Evolutionary conservation across 2,329 filamentous ascomycete genomes (phyloP), one percentile per base, ranked within the genome.

Genomic region (Paraphoma chrysanthemicola): DNA sequence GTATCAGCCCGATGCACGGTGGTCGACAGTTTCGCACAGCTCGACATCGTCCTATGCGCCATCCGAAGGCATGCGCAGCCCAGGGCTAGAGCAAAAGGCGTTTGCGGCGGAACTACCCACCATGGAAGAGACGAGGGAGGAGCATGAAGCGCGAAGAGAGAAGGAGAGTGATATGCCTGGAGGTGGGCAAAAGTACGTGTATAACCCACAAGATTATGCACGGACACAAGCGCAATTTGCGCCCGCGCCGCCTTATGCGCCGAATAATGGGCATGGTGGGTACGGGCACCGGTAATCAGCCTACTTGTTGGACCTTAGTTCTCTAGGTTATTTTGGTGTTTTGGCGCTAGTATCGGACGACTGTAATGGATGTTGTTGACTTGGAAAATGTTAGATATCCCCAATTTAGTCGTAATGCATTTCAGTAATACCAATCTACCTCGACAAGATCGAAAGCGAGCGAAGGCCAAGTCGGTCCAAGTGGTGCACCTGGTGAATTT

Each of bases 171-270:
- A 63, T 7, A 53, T 60, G 51, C 47, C 55, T 30, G 12, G 50
- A 57, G 41, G 58, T 56, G 43, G 45, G 8, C 59, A 58, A 14
- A 70, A 74, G 45, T 74, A 76, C 55, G 53, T 48, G 7, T 76
- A 76, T 48, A 76, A 76, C 43, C 73, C 73, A 1, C 72, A 73
- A 51, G 73, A 76, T 39, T 76, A 62, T 53, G 72, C 62, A 7
- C 60, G 63, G 38, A 55, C 56, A 44, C 59, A 67, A 42, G 52
- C 52, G 16, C 59, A 59, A 11, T 57, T 58, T 48, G 54, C 46
- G 9, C 36, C 49, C 6, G 54, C 56, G 14, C 54, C 54, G 23
- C 53, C 57, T 2, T 64, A 64, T 39, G 54, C 49, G 28, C 47
- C 53, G 30, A 49, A 42, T 3, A n/a, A 57, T 38, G 48, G 45